Evolutionary conservation across 495 filamentous ascomycete genomes (phyloP), one percentile per base, ranked within the genome.

Genomic region (Coniosporium apollinis): DNA sequence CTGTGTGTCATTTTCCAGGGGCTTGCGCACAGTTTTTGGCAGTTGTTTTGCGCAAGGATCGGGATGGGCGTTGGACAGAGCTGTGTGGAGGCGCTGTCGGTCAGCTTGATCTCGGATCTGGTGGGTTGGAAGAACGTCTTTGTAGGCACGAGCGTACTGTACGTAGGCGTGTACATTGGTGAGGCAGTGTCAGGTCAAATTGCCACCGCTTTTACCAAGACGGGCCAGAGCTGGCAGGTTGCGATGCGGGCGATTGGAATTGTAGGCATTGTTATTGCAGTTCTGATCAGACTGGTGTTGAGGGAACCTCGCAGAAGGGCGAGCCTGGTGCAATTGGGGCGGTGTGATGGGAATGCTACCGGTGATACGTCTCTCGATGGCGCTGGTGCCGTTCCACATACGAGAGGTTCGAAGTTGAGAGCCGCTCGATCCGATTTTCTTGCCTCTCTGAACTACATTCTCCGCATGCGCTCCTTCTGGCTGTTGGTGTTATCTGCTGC

Each of bases 81-180:
- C 9, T 34, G 41, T n/a, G 48, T 54, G 1, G 54, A 57, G 28
- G 42, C 50, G 1, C 26, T 57, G 26, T 49, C 44, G 33, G 43
- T 56, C 28, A 56, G 52, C 32, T 28, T 57, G 28, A 54, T 57
- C 20, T 47, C 42, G 28, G 55, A 58, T 38, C 22, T 58, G 35
- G 40, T 48, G 19, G 41, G 44, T 3, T 45, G 44, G 36, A 24
- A 42, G 29, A 46, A 49, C 16, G 48, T 58, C 11, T 58, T 54
- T 38, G 35, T 56, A 13, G 53, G 45, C 5, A 42, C 42, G 32
- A 55, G 53, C 26, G 18, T 54, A 15, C 41, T 54, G 9, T 58
- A 55, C 29, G 46, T 55, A 25, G 48, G 48, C 15, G 44, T 55
- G 3, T 58, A 58, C 35, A 41, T 56, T 20, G 48, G 48, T 2